Evolutionary conservation across 768 basidiomycete species (phyloP), one percentile per base, ranked within the genome.

Genomic region (Leccinellum rugosiceps): DNA sequence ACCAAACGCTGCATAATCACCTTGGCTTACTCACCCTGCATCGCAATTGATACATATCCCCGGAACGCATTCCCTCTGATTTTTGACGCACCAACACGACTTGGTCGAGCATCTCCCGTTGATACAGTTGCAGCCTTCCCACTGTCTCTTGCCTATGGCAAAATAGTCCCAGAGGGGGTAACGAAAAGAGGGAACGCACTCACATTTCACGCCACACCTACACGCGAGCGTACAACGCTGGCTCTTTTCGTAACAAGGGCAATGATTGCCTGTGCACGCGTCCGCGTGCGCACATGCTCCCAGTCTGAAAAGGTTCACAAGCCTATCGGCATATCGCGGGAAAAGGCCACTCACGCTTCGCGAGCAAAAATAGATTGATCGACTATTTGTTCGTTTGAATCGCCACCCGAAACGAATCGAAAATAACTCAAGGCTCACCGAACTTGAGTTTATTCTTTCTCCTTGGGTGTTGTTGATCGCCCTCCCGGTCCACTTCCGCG

Each of bases 51-150:
- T 31, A 63, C 84, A 86, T 5, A 79, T 53, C 10, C 81, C 81
- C 17, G 83, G 83, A 57, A 80, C 75, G 58, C 84, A 86, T 64
- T 85, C 83, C 49, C 79, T 72, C 0, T 26, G 43, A 0, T 63
- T 25, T 6, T 35, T 50, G 1, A 32, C 52, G 67, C 84, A 85
- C 1, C 63, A 35, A 61, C 83, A 85, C 3, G 32, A 54, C 0
- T 49, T 41, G 1, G 5, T 6, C 10, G 23, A 28, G 41, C 65
- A 67, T 56, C 66, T 66, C 35, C 82, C 83, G 57, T 19, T 53
- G 3, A 28, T 9, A 45, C 59, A 59, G 19, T 4, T 63, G 44
- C 62, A 67, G 14, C 58, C 50, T 53, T 52, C 32, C 50, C 56
- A 61, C 14, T 60, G 58, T 51, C 57, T 72, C 23, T 30, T 14